Evolutionary conservation across 179 eudicot genomes (phyloP).

Genomic region (Patellifolia procumbens): DNA sequence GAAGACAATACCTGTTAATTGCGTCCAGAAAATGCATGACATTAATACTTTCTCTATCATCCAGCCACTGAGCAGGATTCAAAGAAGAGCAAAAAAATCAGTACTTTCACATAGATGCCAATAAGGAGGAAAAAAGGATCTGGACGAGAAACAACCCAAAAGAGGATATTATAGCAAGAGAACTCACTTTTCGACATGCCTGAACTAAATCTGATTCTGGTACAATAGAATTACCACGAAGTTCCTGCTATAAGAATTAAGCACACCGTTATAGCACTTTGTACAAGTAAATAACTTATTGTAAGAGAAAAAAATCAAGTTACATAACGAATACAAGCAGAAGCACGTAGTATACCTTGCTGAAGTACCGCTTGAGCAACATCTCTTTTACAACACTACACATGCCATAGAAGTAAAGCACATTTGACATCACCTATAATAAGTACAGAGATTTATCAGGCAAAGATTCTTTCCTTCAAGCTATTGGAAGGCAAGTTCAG

Average conservation of each 20-base stretch:
- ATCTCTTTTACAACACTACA: slow-evolving; percentile 63
- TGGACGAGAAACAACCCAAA: neutral
- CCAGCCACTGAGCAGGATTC: slow-evolving; percentile 48
- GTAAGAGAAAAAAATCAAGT: neutral
- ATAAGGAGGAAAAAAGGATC: neutral
- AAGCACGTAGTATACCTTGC: slow-evolving; percentile 49
- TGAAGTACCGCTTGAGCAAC: slow-evolving; percentile 63
- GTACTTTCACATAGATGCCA: neutral
- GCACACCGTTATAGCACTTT: slow-evolving; percentile 5
- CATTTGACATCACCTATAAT: slow-evolving; percentile 64
- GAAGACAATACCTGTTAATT: slow-evolving; percentile 50
- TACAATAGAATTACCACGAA: slow-evolving; percentile 50
- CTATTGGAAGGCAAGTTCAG: slow-evolving; percentile 26
- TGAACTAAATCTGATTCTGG: slow-evolving; percentile 67
- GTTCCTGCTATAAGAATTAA: slow-evolving; percentile 46
- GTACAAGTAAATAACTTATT: neutral
- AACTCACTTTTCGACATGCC: slow-evolving; percentile 63
- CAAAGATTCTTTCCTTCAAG: slow-evolving; percentile 18
- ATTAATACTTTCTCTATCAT: slow-evolving; percentile 62
- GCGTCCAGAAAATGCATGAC: slow-evolving; percentile 74
- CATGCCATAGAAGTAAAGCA: slow-evolving; percentile 76
- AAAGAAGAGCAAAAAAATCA: slow-evolving; percentile 16
- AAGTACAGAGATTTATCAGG: slow-evolving; percentile 21
- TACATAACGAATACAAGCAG: neutral
- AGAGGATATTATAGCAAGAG: slow-evolving; percentile 1